These are phyloP conservation scores for Sutorius eximius DNA, from an alignment of 1,284 basidiomycete species.

Conservation along the genomic window DNA sequence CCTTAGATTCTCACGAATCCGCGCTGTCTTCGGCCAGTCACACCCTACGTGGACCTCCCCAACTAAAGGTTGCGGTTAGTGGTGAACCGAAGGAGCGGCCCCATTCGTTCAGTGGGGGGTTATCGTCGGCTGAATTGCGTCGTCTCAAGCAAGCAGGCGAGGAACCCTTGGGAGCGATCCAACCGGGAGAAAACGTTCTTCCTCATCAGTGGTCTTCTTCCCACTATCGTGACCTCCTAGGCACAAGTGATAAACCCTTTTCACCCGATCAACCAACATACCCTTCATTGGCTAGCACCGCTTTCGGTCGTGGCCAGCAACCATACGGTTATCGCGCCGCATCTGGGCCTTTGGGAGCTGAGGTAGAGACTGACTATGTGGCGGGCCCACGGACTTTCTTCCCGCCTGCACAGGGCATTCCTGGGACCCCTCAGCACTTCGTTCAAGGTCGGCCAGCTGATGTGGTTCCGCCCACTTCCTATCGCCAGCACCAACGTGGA, in stretches of 20 bases:
- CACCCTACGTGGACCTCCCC: constrained; percentile 51
- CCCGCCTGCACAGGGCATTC: constrained; percentile 32
- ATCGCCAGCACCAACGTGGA: constrained; percentile 57
- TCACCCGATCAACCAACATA: constrained; percentile 62
- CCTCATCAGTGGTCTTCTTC: constrained; percentile 47
- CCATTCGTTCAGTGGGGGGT: constrained; percentile 74
- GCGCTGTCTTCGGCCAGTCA: constrained; percentile 50
- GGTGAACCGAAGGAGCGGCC: constrained; percentile 70
- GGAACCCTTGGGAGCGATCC: constrained; percentile 38
- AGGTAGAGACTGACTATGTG: constrained; percentile 56
- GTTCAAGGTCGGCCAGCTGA: constrained; percentile 51
- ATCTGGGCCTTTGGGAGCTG: constrained; percentile 46
- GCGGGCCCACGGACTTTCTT: constrained; percentile 56
- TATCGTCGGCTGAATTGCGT: constrained; percentile 68
- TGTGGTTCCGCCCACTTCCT: constrained; percentile 44
- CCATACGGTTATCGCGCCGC: constrained; percentile 47
- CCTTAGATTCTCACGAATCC: constrained; percentile 60
- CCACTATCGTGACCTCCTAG: constrained; percentile 46
- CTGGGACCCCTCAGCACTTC: constrained; percentile 44
- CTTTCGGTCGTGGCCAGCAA: constrained; percentile 44
- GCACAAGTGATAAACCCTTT: constrained; percentile 36
- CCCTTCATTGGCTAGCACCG: constrained; percentile 58
- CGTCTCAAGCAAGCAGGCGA: constrained; percentile 69
- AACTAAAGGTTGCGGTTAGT: constrained; percentile 50
- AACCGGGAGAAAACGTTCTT: constrained; percentile 36